These are phyloP conservation scores for Ilex paraguariensis DNA, from an alignment of 305 asterid species.

Conservation along the genomic window DNA sequence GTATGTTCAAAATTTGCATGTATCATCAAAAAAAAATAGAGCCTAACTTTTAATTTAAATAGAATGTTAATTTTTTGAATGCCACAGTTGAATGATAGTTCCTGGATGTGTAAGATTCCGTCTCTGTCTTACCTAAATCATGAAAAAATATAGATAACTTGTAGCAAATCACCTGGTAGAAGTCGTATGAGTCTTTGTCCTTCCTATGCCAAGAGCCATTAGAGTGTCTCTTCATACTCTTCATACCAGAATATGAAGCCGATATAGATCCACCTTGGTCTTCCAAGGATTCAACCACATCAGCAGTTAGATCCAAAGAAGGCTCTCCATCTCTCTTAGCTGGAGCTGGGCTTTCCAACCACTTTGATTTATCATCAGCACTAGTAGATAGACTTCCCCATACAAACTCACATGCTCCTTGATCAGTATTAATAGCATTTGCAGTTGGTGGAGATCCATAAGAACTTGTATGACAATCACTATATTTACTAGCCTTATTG, in stretches of 20 bases:
- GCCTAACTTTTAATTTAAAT: no score
- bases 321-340: slow-evolving; percentile 26
- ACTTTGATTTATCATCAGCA: slow-evolving; percentile 22
- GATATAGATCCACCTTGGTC: slow-evolving; percentile 34
- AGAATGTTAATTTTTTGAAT: no score
- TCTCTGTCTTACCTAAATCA: not conserved
- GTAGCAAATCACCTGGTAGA: slow-evolving; percentile 64
- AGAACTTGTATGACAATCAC: slow-evolving; percentile 14
- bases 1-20: not conserved
- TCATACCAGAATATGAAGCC: slow-evolving; percentile 32
- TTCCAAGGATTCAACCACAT: slow-evolving; percentile 26
- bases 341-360: slow-evolving; percentile 28
- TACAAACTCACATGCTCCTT: slow-evolving; percentile 12
- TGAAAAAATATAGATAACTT: not conserved
- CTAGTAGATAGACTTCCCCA: slow-evolving; percentile 17
- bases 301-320: slow-evolving; percentile 32
- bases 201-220: slow-evolving; percentile 32
- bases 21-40: no score
- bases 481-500: slow-evolving; percentile 18
- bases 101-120: no score
- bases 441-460: slow-evolving; percentile 34
- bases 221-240: slow-evolving; percentile 16
- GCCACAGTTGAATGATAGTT: no score
- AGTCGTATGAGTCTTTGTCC: slow-evolving; percentile 54
- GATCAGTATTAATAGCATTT: slow-evolving; percentile 16